Conservation (phyloP, 345 rosid genomes). For the Eucalyptus marginata region DNA sequence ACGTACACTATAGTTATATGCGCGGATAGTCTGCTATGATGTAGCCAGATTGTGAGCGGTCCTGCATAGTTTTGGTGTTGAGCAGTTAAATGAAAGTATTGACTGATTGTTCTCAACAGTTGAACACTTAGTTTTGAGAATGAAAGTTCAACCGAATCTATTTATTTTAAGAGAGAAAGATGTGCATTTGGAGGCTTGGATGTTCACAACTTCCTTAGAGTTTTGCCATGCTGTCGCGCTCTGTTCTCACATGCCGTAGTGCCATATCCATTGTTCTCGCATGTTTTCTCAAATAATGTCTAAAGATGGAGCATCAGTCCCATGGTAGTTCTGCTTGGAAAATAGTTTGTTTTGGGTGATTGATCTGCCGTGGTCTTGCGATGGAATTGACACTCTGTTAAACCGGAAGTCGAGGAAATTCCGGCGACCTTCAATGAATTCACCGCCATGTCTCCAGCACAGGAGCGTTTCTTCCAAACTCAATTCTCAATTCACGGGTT, state of each 20-base stretch:
- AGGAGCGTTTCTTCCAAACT: not conserved
- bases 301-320: not conserved
- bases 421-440: rapidly evolving
- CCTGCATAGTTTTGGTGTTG: not conserved
- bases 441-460: not conserved
- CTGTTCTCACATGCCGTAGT: not conserved
- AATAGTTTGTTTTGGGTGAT: not conserved
- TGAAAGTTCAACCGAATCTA: not conserved
- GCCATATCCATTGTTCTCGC: not conserved
- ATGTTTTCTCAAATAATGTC: not conserved
- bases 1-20: not conserved
- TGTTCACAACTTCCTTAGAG: not conserved
- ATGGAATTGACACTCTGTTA: not conserved
- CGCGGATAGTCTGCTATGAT: not conserved
- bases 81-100: not conserved
- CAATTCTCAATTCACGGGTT: not conserved
- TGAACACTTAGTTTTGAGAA: not conserved
- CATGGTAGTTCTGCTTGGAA: not conserved
- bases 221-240: not conserved
- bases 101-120: not conserved
- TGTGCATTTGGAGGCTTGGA: not conserved
- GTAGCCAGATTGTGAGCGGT: not conserved
- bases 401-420: not conserved
- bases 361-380: not conserved
- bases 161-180: not conserved